Evolutionary conservation across 2,329 filamentous ascomycete genomes (phyloP).

Genomic region (Alternaria sp.): DNA sequence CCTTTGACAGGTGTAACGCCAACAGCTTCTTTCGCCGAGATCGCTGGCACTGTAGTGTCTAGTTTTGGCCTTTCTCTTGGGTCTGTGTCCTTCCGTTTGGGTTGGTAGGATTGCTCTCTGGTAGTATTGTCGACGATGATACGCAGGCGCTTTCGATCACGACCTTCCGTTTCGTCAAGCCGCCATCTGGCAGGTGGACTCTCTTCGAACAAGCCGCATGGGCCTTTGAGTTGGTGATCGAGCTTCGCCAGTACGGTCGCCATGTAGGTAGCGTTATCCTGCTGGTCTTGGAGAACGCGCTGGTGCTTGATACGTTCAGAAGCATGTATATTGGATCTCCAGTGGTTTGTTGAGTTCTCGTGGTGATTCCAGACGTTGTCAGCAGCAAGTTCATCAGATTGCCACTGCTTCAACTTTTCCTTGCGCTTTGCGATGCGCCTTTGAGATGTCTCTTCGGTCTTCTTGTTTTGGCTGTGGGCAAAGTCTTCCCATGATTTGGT

Average conservation of each 20-base stretch:
- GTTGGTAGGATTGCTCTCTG: conserved; percentile 78
- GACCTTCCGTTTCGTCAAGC: conserved; percentile 92
- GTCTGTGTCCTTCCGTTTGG: conserved; percentile 77
- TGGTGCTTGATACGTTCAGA: conserved; percentile 94
- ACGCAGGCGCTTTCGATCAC: conserved; percentile 91
- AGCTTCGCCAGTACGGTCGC: conserved; percentile 79
- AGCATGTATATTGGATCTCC: conserved; percentile 94
- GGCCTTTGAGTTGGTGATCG: conserved; percentile 78
- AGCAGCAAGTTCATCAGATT: conserved; percentile 70
- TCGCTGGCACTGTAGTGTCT: conserved; percentile 54
- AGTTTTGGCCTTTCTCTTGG: conserved; percentile 58
- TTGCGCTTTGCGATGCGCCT: conserved; percentile 76
- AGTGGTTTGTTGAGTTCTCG: conserved; percentile 85
- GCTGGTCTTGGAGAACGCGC: conserved; percentile 87
- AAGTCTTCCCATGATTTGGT: conserved; percentile 90
- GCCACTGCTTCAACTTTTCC: conserved; percentile 85
- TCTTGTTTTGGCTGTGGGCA: conserved; percentile 81
- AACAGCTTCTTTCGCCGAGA: conserved; percentile 41
- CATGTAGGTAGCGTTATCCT: conserved; percentile 85
- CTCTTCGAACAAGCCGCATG: conserved; percentile 81
- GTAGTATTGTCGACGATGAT: conserved; percentile 78
- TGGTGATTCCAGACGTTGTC: conserved; percentile 82
- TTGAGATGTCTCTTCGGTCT: conserved; percentile 78
- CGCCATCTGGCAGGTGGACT: conserved; percentile 79
- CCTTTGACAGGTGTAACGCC: conserved; percentile 41